Evolutionary conservation across 352 stramenopile species (phyloP).

Genomic region (Pythium phragmiticola): DNA sequence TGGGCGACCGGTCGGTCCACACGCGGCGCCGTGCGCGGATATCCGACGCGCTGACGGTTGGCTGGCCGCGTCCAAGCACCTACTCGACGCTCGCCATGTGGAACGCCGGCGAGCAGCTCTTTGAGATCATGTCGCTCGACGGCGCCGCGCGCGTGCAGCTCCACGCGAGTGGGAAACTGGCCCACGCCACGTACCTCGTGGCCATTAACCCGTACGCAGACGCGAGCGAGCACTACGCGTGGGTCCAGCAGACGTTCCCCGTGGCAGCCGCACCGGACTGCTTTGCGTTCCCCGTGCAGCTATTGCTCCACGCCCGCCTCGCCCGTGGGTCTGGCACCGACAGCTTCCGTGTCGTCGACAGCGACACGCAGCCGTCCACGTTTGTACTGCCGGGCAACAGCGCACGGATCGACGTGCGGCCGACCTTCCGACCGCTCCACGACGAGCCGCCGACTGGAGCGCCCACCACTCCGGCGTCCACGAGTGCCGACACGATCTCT

Average conservation of each 20-base stretch:
- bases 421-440: slow-evolving; percentile 45
- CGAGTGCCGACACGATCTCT: slow-evolving; percentile 10
- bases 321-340: slow-evolving; percentile 10
- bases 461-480: neutral
- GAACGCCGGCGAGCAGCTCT: slow-evolving; percentile 33
- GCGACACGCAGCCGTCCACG: neutral
- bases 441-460: neutral
- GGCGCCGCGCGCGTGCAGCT: slow-evolving; percentile 40
- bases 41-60: slow-evolving; percentile 1
- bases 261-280: slow-evolving; percentile 29
- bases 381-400: slow-evolving; percentile 37
- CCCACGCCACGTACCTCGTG: slow-evolving; percentile 9
- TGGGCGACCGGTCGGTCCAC: neutral
- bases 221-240: slow-evolving; percentile 19
- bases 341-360: neutral
- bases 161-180: slow-evolving; percentile 18
- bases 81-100: slow-evolving; percentile 32
- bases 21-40: neutral
- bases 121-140: slow-evolving; percentile 71
- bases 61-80: slow-evolving; percentile 19
- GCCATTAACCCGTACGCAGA: slow-evolving; percentile 20
- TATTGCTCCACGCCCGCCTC: slow-evolving; percentile 34
- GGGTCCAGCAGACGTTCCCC: slow-evolving; percentile 48
- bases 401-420: slow-evolving; percentile 37
- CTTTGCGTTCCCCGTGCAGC: slow-evolving; percentile 41